Evolutionary conservation across 2,329 filamentous ascomycete species (phyloP), one percentile per base, ranked within the genome.

Genomic region (Exophiala sideris): DNA sequence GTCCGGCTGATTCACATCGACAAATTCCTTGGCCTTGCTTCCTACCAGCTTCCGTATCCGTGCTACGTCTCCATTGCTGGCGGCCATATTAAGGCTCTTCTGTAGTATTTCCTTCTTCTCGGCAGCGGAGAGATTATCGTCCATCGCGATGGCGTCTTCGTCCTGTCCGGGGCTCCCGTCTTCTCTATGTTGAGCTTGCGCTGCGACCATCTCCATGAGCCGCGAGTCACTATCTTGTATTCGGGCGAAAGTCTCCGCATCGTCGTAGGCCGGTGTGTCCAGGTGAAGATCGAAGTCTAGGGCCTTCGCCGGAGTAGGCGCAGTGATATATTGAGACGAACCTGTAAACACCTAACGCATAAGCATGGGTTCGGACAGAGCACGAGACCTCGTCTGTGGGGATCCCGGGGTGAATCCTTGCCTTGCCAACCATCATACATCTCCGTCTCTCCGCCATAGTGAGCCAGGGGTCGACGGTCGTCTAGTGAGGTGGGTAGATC

Each of bases 381-480:
- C 50, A 55, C 45, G 50, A 56, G 45, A 56, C 46, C 12, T 18
- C 18, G 39, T 34, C 24, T 29, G 24, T 29, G 24, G 18, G 11
- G 11, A 47, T 32, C 29, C 35, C n/a, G 11, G 36, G 18, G 41
- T 40, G 24, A n/a, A 18, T 46, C 14, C 78, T 68, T 70, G 87
- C 92, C 92, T 85, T 97, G 91, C 94, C 94, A 99, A 64, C 90
- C 94, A 80, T 99, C 94, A 71, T 97, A 99, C 76, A 96, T 90
- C 77, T 97, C 94, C 38, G 91, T 96, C 77, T 97, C 94, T 36
- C 80, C 79, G 52, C 87, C 80, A 60, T 85, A 81, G 44, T 76
- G 78, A 3, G 85, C 81, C 33, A 87, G 81, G 65, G 79, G 79
- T 64, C 86, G 83, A 57, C 94, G 84, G 75, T 99, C 94, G 71